These are phyloP conservation scores for Wickerhamiella occidentalis DNA, from an alignment of 805 yeast genomes.

Conservation along the genomic window DNA sequence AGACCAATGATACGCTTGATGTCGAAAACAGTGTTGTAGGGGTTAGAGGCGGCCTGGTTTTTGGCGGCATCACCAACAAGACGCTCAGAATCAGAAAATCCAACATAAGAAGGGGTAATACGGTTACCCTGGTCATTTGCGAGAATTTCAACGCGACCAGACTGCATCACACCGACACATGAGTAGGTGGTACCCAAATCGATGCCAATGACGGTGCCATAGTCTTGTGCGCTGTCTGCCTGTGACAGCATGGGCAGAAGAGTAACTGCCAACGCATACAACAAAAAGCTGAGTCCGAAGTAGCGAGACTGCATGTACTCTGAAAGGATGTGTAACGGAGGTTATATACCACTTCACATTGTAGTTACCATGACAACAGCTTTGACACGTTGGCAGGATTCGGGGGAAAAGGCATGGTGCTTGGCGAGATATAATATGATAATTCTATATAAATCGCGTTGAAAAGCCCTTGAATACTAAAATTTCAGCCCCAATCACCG, in stretches of 20 bases:
- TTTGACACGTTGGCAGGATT: slow-evolving; percentile 17
- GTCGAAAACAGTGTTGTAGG: slow-evolving; percentile 76
- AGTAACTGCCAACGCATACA: slow-evolving; percentile 28
- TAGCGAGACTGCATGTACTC: slow-evolving; percentile 6
- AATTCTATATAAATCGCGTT: background rate
- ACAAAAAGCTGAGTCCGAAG: slow-evolving; percentile 19
- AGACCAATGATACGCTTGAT: slow-evolving; percentile 86
- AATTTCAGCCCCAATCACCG: background rate
- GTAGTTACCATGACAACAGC: slow-evolving; percentile 8
- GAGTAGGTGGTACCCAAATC: slow-evolving; percentile 97
- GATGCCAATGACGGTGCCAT: slow-evolving; percentile 65
- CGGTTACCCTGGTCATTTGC: slow-evolving; percentile 97
- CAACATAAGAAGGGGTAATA: slow-evolving; percentile 91
- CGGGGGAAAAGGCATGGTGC: slow-evolving; percentile 22
- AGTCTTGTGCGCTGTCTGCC: slow-evolving; percentile 28
- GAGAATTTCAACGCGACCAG: slow-evolving; percentile 80
- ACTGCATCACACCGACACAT: slow-evolving; percentile 82
- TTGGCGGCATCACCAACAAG: slow-evolving; percentile 94
- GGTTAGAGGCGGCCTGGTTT: slow-evolving; percentile 87
- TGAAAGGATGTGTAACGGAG: background rate
- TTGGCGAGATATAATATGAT: background rate
- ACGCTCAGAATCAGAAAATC: slow-evolving; percentile 84
- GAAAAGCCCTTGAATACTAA: too few relatives aligned
- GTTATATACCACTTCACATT: background rate
- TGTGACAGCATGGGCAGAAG: slow-evolving; percentile 28